Evolutionary conservation across 1,139 yeast species (phyloP), one percentile per base, ranked within the genome.

Genomic region (Suhomyces wounanorum): DNA sequence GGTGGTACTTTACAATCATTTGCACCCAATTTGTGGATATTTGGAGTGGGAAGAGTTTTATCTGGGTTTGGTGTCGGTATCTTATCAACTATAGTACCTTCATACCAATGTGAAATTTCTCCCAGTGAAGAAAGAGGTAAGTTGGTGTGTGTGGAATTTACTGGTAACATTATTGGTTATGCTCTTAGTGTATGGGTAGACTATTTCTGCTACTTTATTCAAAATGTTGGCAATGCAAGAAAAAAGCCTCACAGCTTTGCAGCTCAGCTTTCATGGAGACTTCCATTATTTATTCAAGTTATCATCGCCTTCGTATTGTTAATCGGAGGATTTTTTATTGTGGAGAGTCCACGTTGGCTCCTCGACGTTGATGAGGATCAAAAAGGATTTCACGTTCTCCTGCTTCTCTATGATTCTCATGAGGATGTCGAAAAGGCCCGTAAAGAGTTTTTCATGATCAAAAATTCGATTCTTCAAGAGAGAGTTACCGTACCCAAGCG

Each of bases 321-420:
- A 25, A 42, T 77, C 26, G 85, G 85, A 3, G 83, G 83, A 2
- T 74, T 80, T 52, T 78, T 79, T 61, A 72, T 81, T 16, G 84
- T 81, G 14, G 85, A 81, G 57, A 74, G 81, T 47, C 85, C 85
- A 2, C 66, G 85, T 51, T 81, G 82, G 81, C 66, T 80, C 41
- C 64, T 81, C 28, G 82, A 79, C 53, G 78, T 73, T 16, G 82
- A 79, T 52, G 65, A 64, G 53, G 84, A 81, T 55, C 76, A 70
- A 54, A 77, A 77, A 54, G 85, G 84, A 2, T 79, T 89, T 61
- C 77, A 87, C 47, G 96, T 89, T 11, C 79, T 91, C 60, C 87
- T 92, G n/a, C 85, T 89, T 60, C 73, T 92, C 45, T 89, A 88
- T 57, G 84, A 90, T 11, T 83, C 82, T 21, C 69, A 73, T 31